These are phyloP conservation scores for Opeltia flavorubescens DNA, from an alignment of 495 filamentous ascomycete genomes.

Conservation along the genomic window DNA sequence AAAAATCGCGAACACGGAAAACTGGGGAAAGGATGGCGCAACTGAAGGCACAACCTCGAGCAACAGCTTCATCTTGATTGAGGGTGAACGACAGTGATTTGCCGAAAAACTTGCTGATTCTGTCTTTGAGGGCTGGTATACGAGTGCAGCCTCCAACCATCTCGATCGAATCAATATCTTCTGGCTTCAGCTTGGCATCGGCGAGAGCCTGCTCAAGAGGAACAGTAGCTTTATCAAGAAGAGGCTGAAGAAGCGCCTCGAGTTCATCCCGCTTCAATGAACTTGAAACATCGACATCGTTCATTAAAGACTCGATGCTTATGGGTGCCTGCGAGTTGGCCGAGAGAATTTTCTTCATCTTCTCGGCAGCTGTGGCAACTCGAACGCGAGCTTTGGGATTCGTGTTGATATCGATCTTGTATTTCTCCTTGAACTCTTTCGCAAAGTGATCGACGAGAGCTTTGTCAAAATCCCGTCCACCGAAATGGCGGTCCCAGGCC, in stretches of 20 bases:
- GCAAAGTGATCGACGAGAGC: conserved; percentile 88
- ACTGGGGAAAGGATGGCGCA: conserved; percentile 96
- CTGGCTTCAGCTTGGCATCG: conserved; percentile 74
- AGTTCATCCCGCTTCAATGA: conserved; percentile 91
- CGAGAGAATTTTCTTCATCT: conserved; percentile 97
- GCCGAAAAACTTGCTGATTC: conserved; percentile 78
- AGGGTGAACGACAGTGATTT: conserved; percentile 91
- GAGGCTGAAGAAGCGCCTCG: conserved; percentile 75
- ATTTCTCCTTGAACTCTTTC: conserved; percentile 86
- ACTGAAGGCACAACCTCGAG: conserved; percentile 91
- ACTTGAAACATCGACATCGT: conserved; percentile 79
- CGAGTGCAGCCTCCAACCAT: conserved; percentile 91
- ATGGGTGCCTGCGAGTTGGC: conserved; percentile 89
- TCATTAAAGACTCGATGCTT: conserved; percentile 98
- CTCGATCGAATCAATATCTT: conserved; percentile 91
- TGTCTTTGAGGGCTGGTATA: conserved; percentile 84
- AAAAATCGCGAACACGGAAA: conserved; percentile 97
- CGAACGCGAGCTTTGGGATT: conserved; percentile 82
- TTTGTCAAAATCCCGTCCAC: conserved; percentile 93
- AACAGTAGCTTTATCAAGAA: conserved; percentile 56
- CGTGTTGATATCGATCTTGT: conserved; percentile 76
- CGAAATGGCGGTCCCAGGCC: conserved; percentile 91
- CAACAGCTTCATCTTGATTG: conserved; percentile 96
- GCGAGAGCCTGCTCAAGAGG: conserved; percentile 83
- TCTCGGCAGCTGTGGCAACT: conserved; percentile 79